phyloP scores from a whole-genome alignment of 257 asterid species.

The Solanum etuberosum region DNA sequence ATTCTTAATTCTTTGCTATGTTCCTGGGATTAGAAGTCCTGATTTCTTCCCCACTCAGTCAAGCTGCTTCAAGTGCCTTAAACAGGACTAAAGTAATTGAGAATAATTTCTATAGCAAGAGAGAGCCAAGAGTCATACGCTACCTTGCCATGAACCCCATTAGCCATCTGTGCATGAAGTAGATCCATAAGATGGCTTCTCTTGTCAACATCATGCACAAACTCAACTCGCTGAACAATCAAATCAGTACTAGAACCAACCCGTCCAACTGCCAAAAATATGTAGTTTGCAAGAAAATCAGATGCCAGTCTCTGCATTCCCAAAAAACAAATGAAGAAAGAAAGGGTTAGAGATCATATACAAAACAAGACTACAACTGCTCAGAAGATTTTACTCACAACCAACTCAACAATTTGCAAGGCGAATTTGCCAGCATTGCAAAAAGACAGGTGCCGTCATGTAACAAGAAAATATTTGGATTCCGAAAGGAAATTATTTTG shows the following conservation, averaged over 20 bases:
- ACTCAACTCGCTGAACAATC: conserved; percentile 76
- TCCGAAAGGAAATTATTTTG: neutral
- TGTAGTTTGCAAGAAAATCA: conserved; percentile 74
- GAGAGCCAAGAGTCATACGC: neutral
- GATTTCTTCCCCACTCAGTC: neutral
- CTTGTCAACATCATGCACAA: conserved; percentile 66
- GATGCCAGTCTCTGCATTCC: conserved; percentile 78
- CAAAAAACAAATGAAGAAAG: neutral
- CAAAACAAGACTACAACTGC: neutral
- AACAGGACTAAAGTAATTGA: neutral
- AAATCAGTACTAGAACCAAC: conserved; percentile 88
- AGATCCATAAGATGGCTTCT: conserved; percentile 85
- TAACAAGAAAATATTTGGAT: neutral
- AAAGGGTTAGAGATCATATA: neutral
- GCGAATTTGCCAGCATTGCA: neutral
- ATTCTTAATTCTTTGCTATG: neutral
- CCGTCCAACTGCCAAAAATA: conserved; percentile 82
- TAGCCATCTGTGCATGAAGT: conserved; percentile 65
- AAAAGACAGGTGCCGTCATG: neutral
- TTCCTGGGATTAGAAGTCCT: neutral
- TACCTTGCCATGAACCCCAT: conserved; percentile 58
- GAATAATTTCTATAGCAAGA: neutral
- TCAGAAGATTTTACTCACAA: neutral
- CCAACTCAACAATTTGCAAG: neutral
- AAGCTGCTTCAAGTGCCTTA: neutral